Evolutionary conservation across 306 rosid genomes (phyloP).

Genomic region (Cucumis cinereus): DNA sequence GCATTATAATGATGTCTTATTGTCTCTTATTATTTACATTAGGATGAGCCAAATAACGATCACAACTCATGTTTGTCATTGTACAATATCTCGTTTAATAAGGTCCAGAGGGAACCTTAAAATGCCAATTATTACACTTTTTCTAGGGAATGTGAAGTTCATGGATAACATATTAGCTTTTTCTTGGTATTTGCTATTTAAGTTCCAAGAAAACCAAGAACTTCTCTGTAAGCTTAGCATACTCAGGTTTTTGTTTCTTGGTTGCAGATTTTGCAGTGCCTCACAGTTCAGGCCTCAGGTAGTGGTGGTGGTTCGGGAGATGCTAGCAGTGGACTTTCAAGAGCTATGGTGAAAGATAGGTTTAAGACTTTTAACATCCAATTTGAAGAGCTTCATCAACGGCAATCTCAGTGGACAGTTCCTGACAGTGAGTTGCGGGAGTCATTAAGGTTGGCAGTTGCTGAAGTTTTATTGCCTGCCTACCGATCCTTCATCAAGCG

Average conservation of each 20-base stretch:
- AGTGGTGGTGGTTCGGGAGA: conserved; percentile 19
- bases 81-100: neutral
- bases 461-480: conserved; percentile 92
- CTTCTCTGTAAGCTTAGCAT: neutral
- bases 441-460: conserved; percentile 85
- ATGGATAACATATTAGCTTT: neutral
- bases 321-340: conserved; percentile 48
- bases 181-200: neutral
- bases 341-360: conserved; percentile 63
- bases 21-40: neutral
- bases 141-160: neutral
- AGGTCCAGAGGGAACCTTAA: neutral
- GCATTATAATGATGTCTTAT: neutral
- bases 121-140: neutral
- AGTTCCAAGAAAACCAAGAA: neutral
- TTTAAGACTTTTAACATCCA: conserved; percentile 77
- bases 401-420: conserved; percentile 96
- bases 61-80: neutral
- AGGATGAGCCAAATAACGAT: neutral
- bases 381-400: conserved; percentile 79
- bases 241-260: neutral
- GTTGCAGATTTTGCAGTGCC: conserved; percentile 82
- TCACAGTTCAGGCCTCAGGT: conserved; percentile 55
- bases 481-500: conserved; percentile 86
- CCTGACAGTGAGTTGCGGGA: conserved; percentile 94